phyloP scores from a whole-genome alignment of 441 rosid species.

The Populus tomentosa region DNA sequence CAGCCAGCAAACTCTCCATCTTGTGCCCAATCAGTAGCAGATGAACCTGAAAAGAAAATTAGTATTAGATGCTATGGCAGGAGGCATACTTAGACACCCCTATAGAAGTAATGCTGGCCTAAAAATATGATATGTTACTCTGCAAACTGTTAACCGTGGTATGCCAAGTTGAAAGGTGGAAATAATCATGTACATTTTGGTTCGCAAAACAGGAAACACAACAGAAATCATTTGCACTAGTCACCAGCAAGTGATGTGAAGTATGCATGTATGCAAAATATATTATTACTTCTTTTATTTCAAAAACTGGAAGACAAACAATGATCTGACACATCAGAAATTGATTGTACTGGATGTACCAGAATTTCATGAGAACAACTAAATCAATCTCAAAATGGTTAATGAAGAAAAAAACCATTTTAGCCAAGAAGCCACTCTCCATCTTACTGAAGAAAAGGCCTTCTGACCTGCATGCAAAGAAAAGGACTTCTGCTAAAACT shows the following conservation, averaged over 20 bases:
- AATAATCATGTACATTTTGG: not conserved
- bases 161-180: not conserved
- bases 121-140: not conserved
- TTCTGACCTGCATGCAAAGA: not conserved
- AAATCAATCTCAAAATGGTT: no score
- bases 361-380: no score
- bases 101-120: no score
- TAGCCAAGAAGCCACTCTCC: not conserved
- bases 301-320: not conserved
- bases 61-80: not conserved
- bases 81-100: not conserved
- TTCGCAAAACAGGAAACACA: not conserved
- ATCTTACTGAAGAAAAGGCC: not conserved
- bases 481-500: not conserved
- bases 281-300: not conserved
- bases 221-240: no score
- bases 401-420: no score
- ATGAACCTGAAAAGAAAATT: slow-evolving; percentile 57
- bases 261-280: not conserved
- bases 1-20: slow-evolving; percentile 69
- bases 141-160: not conserved
- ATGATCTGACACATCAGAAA: not conserved
- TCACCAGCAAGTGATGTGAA: not conserved
- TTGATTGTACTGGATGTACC: not conserved
- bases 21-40: slow-evolving; percentile 84